These are phyloP conservation scores for barley (Hordeum vulgare) DNA, from an alignment of 176 grass and related monocot genomes.

Conservation along the genomic window DNA sequence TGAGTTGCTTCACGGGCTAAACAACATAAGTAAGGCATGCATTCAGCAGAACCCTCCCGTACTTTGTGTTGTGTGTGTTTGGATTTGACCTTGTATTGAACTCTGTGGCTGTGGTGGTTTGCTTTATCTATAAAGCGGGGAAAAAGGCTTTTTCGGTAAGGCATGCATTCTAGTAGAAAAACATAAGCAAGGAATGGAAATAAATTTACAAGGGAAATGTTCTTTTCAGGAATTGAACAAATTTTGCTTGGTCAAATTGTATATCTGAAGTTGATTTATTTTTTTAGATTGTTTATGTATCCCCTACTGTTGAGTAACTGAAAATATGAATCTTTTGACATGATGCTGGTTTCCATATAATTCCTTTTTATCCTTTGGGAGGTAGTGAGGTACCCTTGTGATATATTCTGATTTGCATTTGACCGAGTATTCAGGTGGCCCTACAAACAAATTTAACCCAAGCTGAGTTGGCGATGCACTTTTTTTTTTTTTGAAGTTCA, in stretches of 20 bases:
- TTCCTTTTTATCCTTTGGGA: background rate
- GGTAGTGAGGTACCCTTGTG: background rate
- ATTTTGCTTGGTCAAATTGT: background rate
- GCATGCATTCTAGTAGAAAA: background rate
- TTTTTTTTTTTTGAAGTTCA: background rate
- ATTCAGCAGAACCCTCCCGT: no score
- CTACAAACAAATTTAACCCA: background rate
- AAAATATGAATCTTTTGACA: slow-evolving; percentile 1
- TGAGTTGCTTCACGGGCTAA: background rate
- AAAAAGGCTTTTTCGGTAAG: no score
- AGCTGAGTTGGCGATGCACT: background rate
- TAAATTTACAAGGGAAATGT: background rate
- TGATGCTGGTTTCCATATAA: background rate
- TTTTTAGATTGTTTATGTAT: background rate
- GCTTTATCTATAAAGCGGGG: no score
- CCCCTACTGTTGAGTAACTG: background rate
- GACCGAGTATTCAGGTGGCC: background rate
- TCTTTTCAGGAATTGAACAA: slow-evolving; percentile 1
- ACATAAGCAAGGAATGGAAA: background rate
- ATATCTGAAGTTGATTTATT: background rate
- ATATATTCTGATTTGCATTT: background rate
- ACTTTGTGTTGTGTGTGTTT: no score
- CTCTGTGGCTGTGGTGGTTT: no score
- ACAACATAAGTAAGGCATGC: background rate
- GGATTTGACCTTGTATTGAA: no score